phyloP scores from a whole-genome alignment of 1,284 basidiomycete genomes.

The Meripilus lineatus region DNA sequence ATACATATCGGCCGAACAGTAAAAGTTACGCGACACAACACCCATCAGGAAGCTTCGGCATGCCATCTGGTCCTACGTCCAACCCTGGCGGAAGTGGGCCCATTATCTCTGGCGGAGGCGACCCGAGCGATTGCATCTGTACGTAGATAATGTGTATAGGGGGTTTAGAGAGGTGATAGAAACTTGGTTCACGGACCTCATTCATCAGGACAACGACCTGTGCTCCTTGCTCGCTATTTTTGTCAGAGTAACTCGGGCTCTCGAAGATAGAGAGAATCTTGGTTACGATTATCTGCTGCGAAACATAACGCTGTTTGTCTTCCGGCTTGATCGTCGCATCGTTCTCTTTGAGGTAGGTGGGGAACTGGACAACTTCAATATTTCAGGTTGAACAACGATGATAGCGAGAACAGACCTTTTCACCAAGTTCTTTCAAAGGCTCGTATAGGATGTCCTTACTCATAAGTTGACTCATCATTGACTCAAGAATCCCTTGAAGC shows the following conservation, averaged over 20 bases:
- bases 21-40: slow-evolving; percentile 43
- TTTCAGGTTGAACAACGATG: not conserved
- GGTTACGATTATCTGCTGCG: slow-evolving; percentile 62
- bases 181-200: slow-evolving; percentile 45
- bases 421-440: slow-evolving; percentile 83
- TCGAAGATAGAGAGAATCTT: slow-evolving; percentile 77
- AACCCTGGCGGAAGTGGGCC: slow-evolving; percentile 85
- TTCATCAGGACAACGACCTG: slow-evolving; percentile 71
- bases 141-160: not conserved
- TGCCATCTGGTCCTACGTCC: slow-evolving; percentile 50
- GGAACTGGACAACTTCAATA: slow-evolving; percentile 55
- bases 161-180: not conserved
- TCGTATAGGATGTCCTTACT: slow-evolving; percentile 92
- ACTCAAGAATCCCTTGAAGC: slow-evolving; percentile 77
- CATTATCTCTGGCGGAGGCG: slow-evolving; percentile 89
- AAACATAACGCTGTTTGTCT: slow-evolving; percentile 67
- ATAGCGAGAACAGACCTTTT: slow-evolving; percentile 54
- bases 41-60: slow-evolving; percentile 48
- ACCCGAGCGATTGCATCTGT: slow-evolving; percentile 83
- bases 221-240: slow-evolving; percentile 47
- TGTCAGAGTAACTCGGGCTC: slow-evolving; percentile 59
- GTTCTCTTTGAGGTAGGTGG: slow-evolving; percentile 65
- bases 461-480: slow-evolving; percentile 94
- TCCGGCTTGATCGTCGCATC: slow-evolving; percentile 45
- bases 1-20: no score